A percentile compares a stretch with the other conserved stretches of the same genome.
Evolutionary conservation across 2,329 filamentous ascomycete genomes (phyloP).

Genomic region (Fusarium sp.): DNA sequence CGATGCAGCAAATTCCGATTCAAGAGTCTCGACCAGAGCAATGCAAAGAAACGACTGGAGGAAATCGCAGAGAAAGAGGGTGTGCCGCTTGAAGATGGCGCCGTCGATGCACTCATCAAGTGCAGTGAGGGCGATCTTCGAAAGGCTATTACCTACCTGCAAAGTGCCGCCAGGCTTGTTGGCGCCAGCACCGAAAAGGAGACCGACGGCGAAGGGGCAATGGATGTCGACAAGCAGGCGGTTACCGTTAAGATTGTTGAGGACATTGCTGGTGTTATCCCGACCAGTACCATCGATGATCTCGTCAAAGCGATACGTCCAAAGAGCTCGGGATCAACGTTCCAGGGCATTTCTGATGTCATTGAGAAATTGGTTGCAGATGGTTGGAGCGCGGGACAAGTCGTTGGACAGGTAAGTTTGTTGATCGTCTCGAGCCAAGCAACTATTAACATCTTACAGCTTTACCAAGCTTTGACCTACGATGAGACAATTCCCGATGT

Average conservation of each 20-base stretch:
- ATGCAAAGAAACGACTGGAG: conserved; percentile 82
- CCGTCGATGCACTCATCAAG: conserved; percentile 84
- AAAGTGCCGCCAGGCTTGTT: conserved; percentile 91
- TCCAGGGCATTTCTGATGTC: conserved; percentile 79
- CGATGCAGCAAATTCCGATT: conserved; percentile 98
- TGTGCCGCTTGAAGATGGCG: conserved; percentile 81
- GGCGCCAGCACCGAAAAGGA: conserved; percentile 71
- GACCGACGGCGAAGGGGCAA: conserved; percentile 68
- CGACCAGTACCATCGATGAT: conserved; percentile 76
- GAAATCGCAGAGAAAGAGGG: conserved; percentile 86
- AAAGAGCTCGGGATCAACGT: conserved; percentile 72
- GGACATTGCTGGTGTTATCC: conserved; percentile 96
- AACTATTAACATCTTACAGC: conserved; percentile 56
- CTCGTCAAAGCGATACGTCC: conserved; percentile 84
- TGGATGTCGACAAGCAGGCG: conserved; percentile 70
- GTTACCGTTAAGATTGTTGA: conserved; percentile 87
- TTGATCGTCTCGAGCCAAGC: not conserved
- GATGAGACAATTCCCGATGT: conserved; percentile 86
- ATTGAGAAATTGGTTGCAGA: conserved; percentile 94
- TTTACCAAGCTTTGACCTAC: conserved; percentile 85
- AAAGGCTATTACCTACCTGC: conserved; percentile 95
- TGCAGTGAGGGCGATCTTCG: conserved; percentile 95
- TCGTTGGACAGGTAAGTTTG: conserved; percentile 78
- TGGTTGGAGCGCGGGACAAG: conserved; percentile 94
- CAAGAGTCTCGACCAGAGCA: conserved; percentile 91